Conservation (phyloP, 768 basidiomycete genomes). For the Porphyrellus cyaneotinctus region DNA sequence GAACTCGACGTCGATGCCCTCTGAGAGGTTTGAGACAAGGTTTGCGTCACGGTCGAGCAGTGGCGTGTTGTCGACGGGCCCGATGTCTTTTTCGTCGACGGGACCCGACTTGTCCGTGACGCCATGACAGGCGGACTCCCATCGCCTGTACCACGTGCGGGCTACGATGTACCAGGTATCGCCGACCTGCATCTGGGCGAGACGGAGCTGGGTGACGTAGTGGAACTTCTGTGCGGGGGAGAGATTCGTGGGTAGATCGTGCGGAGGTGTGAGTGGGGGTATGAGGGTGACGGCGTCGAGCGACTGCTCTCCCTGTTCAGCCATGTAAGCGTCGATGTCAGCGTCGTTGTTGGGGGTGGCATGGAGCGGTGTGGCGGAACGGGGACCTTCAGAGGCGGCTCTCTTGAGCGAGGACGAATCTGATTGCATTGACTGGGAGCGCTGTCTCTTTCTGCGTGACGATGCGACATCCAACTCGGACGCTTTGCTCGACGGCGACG, state of each 20-base stretch:
- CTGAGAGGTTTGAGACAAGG: slow-evolving; percentile 43
- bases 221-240: slow-evolving; percentile 46
- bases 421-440: slow-evolving; percentile 73
- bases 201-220: slow-evolving; percentile 46
- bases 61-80: slow-evolving; percentile 70
- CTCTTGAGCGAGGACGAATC: slow-evolving; percentile 77
- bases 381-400: slow-evolving; percentile 67
- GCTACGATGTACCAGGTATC: slow-evolving; percentile 80
- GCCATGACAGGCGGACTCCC: slow-evolving; percentile 69
- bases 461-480: slow-evolving; percentile 32
- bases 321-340: slow-evolving; percentile 73
- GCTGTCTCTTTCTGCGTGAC: slow-evolving; percentile 60
- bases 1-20: slow-evolving; percentile 70
- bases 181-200: slow-evolving; percentile 51
- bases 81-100: slow-evolving; percentile 58
- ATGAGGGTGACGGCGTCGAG: slow-evolving; percentile 16
- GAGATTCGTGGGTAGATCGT: slow-evolving; percentile 24
- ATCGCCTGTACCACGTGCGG: slow-evolving; percentile 68
- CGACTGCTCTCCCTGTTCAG: slow-evolving; percentile 46
- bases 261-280: slow-evolving; percentile 26
- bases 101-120: slow-evolving; percentile 63
- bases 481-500: slow-evolving; percentile 41
- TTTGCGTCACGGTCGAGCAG: slow-evolving; percentile 55
- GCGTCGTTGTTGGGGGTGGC: slow-evolving; percentile 29
- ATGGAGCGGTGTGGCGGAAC: slow-evolving; percentile 27